phyloP scores from a whole-genome alignment of 768 basidiomycete genomes.

The Hygrophoropsis aurantiaca region DNA sequence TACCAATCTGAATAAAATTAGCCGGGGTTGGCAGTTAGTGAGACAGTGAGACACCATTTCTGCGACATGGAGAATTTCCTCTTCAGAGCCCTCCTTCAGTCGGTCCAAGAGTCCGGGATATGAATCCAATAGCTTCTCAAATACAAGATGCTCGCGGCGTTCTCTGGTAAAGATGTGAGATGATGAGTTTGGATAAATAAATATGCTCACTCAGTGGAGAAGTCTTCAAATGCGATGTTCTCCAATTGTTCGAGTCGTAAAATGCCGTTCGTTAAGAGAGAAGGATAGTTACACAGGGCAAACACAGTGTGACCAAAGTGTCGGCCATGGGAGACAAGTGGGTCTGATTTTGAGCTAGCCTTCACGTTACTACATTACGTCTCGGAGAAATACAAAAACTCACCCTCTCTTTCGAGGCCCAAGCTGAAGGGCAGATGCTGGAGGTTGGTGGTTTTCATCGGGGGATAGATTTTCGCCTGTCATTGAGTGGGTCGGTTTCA shows the following conservation, averaged over 20 bases:
- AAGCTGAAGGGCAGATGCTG: conserved; percentile 6
- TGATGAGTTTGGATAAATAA: neutral
- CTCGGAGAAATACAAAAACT: neutral
- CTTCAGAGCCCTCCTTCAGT: conserved; percentile 5
- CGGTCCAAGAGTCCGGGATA: conserved; percentile 12
- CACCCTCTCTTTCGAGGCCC: conserved; percentile 12
- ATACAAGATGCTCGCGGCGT: conserved; percentile 9
- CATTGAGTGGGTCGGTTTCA: too few species aligned
- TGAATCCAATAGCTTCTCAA: conserved; percentile 6
- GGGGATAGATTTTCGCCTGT: too few species aligned
- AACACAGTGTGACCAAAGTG: conserved; percentile 19
- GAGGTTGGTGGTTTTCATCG: too few species aligned
- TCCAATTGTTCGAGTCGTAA: conserved; percentile 4
- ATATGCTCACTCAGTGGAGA: neutral
- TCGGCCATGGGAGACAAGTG: conserved; percentile 14
- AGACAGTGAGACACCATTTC: conserved; percentile 15
- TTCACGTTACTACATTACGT: neutral
- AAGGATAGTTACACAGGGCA: conserved; percentile 11
- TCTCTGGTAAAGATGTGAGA: conserved; percentile 9
- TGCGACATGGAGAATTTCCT: conserved; percentile 12
- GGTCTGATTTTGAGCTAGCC: conserved; percentile 11
- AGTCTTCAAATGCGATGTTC: neutral
- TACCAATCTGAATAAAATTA: too few species aligned
- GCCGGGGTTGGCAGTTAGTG: too few species aligned
- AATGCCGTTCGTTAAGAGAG: conserved; percentile 14